These are phyloP conservation scores for Forsythia suspensa DNA, from an alignment of 257 asterid genomes.

Conservation along the genomic window DNA sequence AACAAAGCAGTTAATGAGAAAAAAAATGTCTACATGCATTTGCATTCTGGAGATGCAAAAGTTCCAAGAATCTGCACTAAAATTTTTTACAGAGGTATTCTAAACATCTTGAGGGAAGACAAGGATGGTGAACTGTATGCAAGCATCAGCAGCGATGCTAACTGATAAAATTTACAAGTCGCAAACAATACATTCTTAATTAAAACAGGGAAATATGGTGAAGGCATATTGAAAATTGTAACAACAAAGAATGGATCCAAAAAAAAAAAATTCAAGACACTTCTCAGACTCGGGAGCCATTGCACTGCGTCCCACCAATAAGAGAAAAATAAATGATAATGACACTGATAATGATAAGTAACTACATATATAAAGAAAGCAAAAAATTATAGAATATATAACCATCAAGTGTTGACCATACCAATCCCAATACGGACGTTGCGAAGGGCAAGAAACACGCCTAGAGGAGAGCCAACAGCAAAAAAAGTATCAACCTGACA, in stretches of 20 bases:
- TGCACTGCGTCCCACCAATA: constrained; percentile 11
- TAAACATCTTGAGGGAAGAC: background rate
- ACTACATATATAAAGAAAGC: background rate
- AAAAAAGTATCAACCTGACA: constrained; percentile 83
- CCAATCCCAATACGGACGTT: constrained; percentile 92
- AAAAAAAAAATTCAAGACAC: background rate
- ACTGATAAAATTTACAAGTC: background rate
- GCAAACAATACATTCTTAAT: background rate
- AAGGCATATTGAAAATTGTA: background rate
- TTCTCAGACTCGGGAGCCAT: background rate
- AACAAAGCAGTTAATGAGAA: background rate
- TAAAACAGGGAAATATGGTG: background rate
- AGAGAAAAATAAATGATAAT: background rate
- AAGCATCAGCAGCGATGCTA: constrained; percentile 3
- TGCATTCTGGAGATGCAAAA: constrained; percentile 12
- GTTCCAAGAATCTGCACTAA: background rate
- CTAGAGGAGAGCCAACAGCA: constrained; percentile 98
- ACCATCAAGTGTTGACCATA: constrained; percentile 32
- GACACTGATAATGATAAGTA: background rate
- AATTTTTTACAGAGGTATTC: background rate
- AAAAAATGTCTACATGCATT: background rate
- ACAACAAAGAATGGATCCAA: background rate
- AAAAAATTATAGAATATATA: background rate
- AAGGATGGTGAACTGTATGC: background rate
- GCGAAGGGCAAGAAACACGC: constrained; percentile 94